These are phyloP conservation scores for Linnemannia exigua DNA, from an alignment of 192 early-diverging fungal genomes.

Conservation along the genomic window DNA sequence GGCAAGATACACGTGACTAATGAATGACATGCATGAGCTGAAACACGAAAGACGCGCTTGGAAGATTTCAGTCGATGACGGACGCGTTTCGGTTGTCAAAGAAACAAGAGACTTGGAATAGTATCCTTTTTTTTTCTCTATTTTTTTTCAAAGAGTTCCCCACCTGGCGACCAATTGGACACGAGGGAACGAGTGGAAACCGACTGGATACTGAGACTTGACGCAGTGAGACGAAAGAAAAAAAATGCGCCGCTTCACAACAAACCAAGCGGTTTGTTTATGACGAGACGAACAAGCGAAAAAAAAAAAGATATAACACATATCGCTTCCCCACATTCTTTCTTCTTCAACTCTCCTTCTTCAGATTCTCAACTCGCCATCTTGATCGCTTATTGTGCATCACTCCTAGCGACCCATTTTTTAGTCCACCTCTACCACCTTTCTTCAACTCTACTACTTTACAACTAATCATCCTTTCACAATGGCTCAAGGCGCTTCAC, in stretches of 20 bases:
- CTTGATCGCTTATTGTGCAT: not conserved
- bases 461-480: not conserved
- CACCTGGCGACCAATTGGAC: not conserved
- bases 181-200: not conserved
- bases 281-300: not conserved
- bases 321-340: not conserved
- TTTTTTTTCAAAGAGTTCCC: not conserved
- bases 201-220: not conserved
- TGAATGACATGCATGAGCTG: not conserved
- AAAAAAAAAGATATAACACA: not conserved
- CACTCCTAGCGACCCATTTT: too few relatives aligned
- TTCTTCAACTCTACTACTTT: not conserved
- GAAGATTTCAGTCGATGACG: not conserved
- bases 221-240: not conserved
- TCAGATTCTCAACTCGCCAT: not conserved
- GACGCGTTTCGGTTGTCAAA: not conserved
- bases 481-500: conserved; percentile 51
- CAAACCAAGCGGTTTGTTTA: not conserved
- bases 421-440: not conserved
- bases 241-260: not conserved
- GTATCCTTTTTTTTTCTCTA: not conserved
- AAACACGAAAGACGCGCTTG: not conserved
- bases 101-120: not conserved
- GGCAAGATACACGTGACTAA: not conserved
- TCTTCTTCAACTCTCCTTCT: conserved; percentile 9